phyloP scores from a whole-genome alignment of 345 rosid species.

The Linum usitatissimum region DNA sequence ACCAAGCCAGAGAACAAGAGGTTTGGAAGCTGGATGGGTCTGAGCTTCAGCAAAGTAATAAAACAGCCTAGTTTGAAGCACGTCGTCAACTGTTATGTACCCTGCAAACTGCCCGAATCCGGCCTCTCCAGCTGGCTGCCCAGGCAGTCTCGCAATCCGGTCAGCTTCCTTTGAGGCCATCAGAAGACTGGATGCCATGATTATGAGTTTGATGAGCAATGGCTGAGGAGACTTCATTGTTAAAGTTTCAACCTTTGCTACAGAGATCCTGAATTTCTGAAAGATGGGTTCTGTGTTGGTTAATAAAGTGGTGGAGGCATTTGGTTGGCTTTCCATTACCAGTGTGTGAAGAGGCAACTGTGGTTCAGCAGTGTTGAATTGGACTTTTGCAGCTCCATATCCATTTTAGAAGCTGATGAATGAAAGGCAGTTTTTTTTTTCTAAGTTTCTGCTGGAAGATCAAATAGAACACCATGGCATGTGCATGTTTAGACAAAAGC shows the following conservation, averaged over 20 bases:
- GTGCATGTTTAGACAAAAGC: too few relatives aligned
- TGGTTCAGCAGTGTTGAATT: background rate
- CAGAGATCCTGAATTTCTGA: background rate
- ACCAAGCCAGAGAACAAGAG: conserved; percentile 20
- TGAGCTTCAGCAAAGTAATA: conserved; percentile 42
- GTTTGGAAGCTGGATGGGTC: conserved; percentile 26
- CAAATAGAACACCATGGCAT: too few relatives aligned
- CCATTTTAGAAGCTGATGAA: background rate
- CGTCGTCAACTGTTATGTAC: conserved; percentile 14
- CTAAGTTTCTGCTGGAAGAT: too few relatives aligned
- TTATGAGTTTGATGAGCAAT: background rate
- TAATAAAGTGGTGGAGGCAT: too few relatives aligned
- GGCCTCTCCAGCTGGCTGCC: conserved; percentile 19
- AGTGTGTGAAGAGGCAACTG: background rate
- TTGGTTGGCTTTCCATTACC: too few relatives aligned
- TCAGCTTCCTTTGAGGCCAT: background rate
- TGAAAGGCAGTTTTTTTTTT: too few relatives aligned
- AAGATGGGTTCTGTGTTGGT: too few relatives aligned
- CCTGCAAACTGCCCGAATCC: background rate
- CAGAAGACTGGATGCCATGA: background rate
- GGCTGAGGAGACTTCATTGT: background rate
- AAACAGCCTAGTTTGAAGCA: conserved; percentile 25
- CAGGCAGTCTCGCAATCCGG: conserved; percentile 16
- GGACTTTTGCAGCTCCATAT: background rate
- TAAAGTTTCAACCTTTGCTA: background rate